A percentile compares a stretch with the other conserved stretches of the same genome.
phyloP scores from a whole-genome alignment of 345 rosid species.

The Firmiana major region DNA sequence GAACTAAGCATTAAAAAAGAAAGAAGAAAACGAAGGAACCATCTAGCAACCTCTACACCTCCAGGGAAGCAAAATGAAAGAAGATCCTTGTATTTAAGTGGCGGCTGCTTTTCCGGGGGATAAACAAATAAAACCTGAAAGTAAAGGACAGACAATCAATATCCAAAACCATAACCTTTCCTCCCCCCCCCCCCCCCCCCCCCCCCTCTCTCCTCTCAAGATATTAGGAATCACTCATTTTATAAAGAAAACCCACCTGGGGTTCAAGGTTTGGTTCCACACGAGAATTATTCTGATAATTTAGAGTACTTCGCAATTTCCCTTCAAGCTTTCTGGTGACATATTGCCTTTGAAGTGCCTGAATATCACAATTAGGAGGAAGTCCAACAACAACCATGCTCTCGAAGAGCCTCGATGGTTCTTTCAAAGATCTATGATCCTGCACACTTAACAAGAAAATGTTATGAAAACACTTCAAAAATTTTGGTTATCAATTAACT shows the following conservation, averaged over 20 bases:
- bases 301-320: conserved; percentile 49
- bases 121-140: conserved; percentile 86
- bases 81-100: conserved; percentile 82
- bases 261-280: conserved; percentile 82
- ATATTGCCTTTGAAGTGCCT: conserved; percentile 67
- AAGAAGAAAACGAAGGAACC: background rate
- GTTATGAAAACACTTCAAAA: conserved; percentile 6
- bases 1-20: background rate
- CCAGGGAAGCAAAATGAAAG: conserved; percentile 94
- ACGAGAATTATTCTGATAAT: conserved; percentile 61
- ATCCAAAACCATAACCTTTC: background rate
- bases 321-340: conserved; percentile 55
- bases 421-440: conserved; percentile 76
- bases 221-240: background rate
- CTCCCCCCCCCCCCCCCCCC: too few species aligned
- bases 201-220: background rate
- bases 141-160: conserved; percentile 21
- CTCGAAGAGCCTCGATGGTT: conserved; percentile 85
- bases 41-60: conserved; percentile 68
- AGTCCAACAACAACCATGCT: conserved; percentile 95
- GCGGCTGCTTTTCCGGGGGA: conserved; percentile 82
- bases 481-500: background rate
- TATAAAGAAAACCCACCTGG: conserved; percentile 46
- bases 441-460: conserved; percentile 34
- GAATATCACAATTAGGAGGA: conserved; percentile 82